Percentiles rank a stretch among this genome's conserved stretches.
Evolutionary conservation across 1,139 yeast species (phyloP).

Genomic region (Hanseniaspora uvarum): DNA sequence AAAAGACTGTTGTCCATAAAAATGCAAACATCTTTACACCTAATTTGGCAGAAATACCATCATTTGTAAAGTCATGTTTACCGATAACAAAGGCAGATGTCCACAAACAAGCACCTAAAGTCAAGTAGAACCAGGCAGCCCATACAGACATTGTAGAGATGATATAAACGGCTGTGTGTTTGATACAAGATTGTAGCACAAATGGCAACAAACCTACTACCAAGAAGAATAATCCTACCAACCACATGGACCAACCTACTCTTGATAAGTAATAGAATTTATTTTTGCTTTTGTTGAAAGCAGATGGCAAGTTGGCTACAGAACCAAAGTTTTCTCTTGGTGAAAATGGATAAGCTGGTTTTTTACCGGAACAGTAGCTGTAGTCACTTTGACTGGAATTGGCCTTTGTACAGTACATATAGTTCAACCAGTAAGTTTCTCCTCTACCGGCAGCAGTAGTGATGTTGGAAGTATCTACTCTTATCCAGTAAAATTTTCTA

Average conservation of each 20-base stretch:
- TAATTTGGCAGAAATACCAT: slow-evolving; percentile 40
- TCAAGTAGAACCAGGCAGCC: slow-evolving; percentile 44
- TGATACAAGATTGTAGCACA: slow-evolving; percentile 28
- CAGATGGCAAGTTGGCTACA: slow-evolving; percentile 38
- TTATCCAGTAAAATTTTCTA: slow-evolving; percentile 55
- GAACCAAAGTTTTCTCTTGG: slow-evolving; percentile 49
- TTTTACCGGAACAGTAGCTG: slow-evolving; percentile 36
- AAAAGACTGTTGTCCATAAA: slow-evolving; percentile 51
- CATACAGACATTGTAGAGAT: slow-evolving; percentile 27
- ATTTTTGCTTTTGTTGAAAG: slow-evolving; percentile 39
- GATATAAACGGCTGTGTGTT: slow-evolving; percentile 27
- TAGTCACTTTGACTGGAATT: slow-evolving; percentile 27
- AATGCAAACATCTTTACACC: slow-evolving; percentile 55
- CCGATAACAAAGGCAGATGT: slow-evolving; percentile 63
- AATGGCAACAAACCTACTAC: slow-evolving; percentile 40
- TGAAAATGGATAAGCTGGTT: slow-evolving; percentile 58
- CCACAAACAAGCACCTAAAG: slow-evolving; percentile 48
- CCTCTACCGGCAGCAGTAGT: slow-evolving; percentile 35
- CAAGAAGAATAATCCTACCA: slow-evolving; percentile 51
- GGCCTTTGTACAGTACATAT: slow-evolving; percentile 47
- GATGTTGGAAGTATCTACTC: slow-evolving; percentile 55
- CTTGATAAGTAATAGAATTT: slow-evolving; percentile 55
- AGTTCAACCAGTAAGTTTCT: slow-evolving; percentile 62
- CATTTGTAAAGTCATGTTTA: slow-evolving; percentile 42
- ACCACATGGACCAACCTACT: slow-evolving; percentile 56